Base-by-base conservation (phyloP, 441 rosid species). In the Gossypium trilobum region DNA sequence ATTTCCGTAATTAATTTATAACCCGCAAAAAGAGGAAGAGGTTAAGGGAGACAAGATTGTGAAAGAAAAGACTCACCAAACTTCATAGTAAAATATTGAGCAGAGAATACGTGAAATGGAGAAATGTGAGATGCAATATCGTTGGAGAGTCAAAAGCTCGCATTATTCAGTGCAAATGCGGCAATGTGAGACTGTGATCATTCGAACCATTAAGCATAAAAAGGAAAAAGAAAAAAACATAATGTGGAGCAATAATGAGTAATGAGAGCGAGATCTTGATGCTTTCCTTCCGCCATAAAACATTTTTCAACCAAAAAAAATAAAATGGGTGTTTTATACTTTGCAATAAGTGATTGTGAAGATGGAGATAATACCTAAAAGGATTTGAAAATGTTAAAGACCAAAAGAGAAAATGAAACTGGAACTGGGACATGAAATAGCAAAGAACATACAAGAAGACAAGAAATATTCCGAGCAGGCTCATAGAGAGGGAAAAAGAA, bases 61-160 rank as follows among this genome's bases (percentile, higher is more conserved):
- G 1, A 17, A 16, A 27, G 23, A 59, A 72, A n/a, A 22, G 25
- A 58, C 78, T 66, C 58, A 79, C 85, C 81, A 20, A 57, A 75
- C 58, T 75, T 75, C 83, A 82, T 79, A 58, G 73, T 39, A 54
- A 73, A 42, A 76, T 44, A 3, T 72, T 4, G 55, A 65, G 71
- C 50, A 62, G 74, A 60, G 73, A 70, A 71, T 42, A 52, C 55
- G 75, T 20, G 42, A 25, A 29, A 13, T 23, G 55, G 20, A 10
- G 62, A 66, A 72, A 39, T 58, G 61, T 9, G 27, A 60, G 54
- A n/a, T 16, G 50, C 44, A 44, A 66, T 64, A 81, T 73, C 74
- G 71, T 16, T 60, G 70, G 65, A 52, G 68, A 48, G 56, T 31
- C 39, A 33, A 76, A 44, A 72, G 65, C 70, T 62, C 23, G 73